Base-by-base conservation (phyloP, 1,139 yeast species). In the Debaryomyces nepalensis region DNA sequence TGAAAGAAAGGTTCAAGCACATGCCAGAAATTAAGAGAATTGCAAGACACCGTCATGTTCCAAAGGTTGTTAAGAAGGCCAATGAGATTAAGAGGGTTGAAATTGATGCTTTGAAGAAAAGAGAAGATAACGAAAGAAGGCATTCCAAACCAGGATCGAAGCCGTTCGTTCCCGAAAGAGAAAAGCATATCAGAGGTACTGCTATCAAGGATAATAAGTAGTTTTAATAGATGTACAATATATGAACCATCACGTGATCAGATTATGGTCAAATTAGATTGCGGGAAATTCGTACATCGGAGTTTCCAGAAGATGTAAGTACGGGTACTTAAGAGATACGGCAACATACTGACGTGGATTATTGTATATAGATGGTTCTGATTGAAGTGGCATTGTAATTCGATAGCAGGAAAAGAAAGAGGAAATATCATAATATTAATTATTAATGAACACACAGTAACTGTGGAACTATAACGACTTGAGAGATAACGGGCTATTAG, bases 1-100 rank as follows among this genome's bases (percentile, higher is more conserved):
- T 93, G 63, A 91, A 90, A 66, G 96, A 93, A 57, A 79, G 96
- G 59, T 93, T 81, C 74, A 87, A 88, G 70, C 86, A 86, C 68
- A 90, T 93, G 98, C 99, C 99, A 1, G 99, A 93, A 64, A 86
- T 93, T 58, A 81, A 81, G 58, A 80, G 98, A 58, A 95, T 93
- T 50, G 70, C 90, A 19, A 81, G 93, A 64, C 98, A 93, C 67
- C 82, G 99, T 64, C 98, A 91, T 61, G 76, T 91, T 45, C 99
- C 99, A 20, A 72, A 73, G 52, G 87, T 85, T 35, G 81, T 93
- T 51, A 91, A 90, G 77, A 87, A 86, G 66, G 96, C 97, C 31
- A 79, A 79, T 40, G 97, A 90, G 49, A 88, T 87, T 59, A 93
- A 93, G 72, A 68, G 83, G 29, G 74, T 77, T 44, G 97, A 93